Evolutionary conservation across 2,329 filamentous ascomycete species (phyloP), one percentile per base, ranked within the genome.

Genomic region (Fusarium siculi): DNA sequence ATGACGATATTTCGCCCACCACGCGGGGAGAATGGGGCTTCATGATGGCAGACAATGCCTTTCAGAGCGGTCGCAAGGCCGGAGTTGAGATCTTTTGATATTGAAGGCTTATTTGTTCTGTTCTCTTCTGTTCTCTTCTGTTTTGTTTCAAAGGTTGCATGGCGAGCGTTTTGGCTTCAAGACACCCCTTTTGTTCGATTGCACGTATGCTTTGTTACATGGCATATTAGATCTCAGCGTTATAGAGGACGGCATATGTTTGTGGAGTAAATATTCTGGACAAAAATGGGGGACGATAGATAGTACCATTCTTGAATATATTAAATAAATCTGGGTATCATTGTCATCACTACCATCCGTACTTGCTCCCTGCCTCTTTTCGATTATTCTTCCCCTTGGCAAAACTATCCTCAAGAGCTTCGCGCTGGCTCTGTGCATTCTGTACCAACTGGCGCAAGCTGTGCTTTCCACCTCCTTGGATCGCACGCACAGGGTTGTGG

Each of bases 391-490:
- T 91, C 10, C 94, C 93, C 74, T 91, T 86, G 25, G 94, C 94
- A 85, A 97, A 98, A 80, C 93, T 95, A 79, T 98, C 96, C 82
- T 98, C 95, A 74, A 98, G 84, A 5, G 94, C 95, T 16, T 97
- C 94, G 79, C 91, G 91, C 83, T 98, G 95, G 70, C 87, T 93
- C 74, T 90, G 90, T 32, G 93, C 95, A 69, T 93, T 93, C 81
- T 91, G 94, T 74, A 98, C 93, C 76, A 98, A 86, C 84, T 97
- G 95, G 79, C 92, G 91, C 81, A 98, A 86, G 77, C 89, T 97
- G 83, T 98, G 95, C 84, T 98, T 98, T 73, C 82, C 82, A 68
- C 82, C 82, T 46, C 94, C 93, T 7, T 95, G 93, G 30, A 93
- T 91, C 79, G 97, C 92, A 57, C 94, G 92, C 63, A 98, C 92